phyloP scores from a whole-genome alignment of 164 flowering plant species.

The Chimonanthus praecox region DNA sequence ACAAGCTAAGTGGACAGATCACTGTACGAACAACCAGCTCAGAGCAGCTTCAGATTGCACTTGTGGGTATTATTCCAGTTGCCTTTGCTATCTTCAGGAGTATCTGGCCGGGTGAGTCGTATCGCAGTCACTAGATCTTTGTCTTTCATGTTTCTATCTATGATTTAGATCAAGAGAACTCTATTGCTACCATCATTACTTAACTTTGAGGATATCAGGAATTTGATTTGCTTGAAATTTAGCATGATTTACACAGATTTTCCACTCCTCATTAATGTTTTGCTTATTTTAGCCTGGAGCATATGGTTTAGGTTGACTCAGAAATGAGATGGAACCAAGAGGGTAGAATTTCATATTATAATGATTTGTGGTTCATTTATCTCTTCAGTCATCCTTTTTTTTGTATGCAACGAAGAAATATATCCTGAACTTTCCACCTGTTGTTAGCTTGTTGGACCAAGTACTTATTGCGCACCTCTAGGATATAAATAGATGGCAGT shows the following conservation, averaged over 20 bases:
- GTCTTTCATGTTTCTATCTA: background rate
- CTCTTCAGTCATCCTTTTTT: background rate
- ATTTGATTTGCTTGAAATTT: constrained; percentile 3
- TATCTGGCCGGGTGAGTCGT: constrained; percentile 52
- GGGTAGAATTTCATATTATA: constrained; percentile 7
- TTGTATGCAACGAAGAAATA: background rate
- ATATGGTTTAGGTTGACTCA: constrained; percentile 7
- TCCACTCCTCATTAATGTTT: constrained; percentile 7
- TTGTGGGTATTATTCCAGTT: constrained; percentile 63
- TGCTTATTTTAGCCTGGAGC: background rate
- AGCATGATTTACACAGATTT: constrained; percentile 8
- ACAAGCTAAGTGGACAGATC: constrained; percentile 86
- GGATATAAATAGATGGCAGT: too few species aligned
- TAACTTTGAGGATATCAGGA: background rate
- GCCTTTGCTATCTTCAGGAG: constrained; percentile 51
- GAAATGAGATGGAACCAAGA: constrained; percentile 24
- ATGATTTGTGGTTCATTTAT: constrained; percentile 9
- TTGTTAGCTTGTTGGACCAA: too few species aligned
- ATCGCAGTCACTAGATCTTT: constrained; percentile 47
- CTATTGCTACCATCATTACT: background rate
- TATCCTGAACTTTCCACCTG: background rate
- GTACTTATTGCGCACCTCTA: too few species aligned
- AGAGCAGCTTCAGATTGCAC: constrained; percentile 86
- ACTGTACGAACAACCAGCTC: constrained; percentile 80
- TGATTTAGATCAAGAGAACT: background rate